A percentile compares a stretch with the other conserved stretches of the same genome.
Conservation (phyloP, 2,329 filamentous ascomycete species). For the Ceratocystis variospora region DNA sequence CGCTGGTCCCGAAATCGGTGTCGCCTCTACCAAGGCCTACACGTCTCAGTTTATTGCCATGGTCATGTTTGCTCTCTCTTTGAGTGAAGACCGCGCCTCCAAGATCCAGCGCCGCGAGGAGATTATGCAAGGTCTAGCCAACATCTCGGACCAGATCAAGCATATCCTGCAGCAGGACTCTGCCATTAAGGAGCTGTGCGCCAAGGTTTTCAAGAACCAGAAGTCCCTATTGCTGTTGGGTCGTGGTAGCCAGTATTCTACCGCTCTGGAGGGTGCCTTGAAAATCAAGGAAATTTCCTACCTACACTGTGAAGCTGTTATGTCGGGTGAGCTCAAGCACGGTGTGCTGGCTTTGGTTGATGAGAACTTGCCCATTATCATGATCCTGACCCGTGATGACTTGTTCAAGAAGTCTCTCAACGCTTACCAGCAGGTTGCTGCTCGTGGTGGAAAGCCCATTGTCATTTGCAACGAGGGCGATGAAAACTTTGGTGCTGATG, state of each 20-base stretch:
- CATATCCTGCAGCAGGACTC: constrained; percentile 82
- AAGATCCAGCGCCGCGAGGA: constrained; percentile 85
- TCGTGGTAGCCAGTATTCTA: constrained; percentile 91
- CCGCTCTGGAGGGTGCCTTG: constrained; percentile 87
- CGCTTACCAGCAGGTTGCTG: constrained; percentile 98
- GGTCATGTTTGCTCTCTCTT: constrained; percentile 97
- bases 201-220: constrained; percentile 88
- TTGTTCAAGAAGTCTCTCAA: constrained; percentile 99
- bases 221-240: constrained; percentile 90
- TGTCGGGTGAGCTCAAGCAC: constrained; percentile 99
- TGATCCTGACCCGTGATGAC: constrained; percentile 93
- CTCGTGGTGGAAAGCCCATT: constrained; percentile 87
- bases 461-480: constrained; percentile 93
- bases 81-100: constrained; percentile 91
- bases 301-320: constrained; percentile 97
- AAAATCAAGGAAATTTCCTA: constrained; percentile 99
- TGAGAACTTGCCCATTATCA: constrained; percentile 97
- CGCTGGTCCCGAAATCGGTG: constrained; percentile 95
- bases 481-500: constrained; percentile 71
- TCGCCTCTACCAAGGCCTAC: constrained; percentile 97
- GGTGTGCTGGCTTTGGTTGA: constrained; percentile 94
- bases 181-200: constrained; percentile 86
- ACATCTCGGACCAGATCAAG: constrained; percentile 83
- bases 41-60: constrained; percentile 99
- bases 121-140: constrained; percentile 85